Base-by-base conservation (phyloP, 2,329 filamentous ascomycete genomes). In the Claviceps capensis region DNA sequence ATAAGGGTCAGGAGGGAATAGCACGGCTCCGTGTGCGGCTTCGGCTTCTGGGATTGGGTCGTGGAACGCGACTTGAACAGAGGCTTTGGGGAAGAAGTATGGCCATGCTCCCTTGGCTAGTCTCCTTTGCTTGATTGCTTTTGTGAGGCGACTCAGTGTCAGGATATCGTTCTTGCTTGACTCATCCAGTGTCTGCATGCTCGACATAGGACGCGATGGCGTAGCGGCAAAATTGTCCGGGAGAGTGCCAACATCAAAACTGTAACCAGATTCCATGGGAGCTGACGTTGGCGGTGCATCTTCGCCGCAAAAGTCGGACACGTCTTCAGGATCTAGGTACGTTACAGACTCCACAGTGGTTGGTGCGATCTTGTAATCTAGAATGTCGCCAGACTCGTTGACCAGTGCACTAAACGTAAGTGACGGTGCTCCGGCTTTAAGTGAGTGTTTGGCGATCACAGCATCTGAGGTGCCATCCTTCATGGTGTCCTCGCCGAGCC, bases 391-490 rank as follows among this genome's bases (percentile, higher is more conserved):
- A 0, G 67, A 61, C 14, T 68, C 62, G 56, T 78, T 74, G 22
- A 85, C 68, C 48, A 71, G 74, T 5, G 78, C 75, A 55, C 80
- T 84, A 59, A 85, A 83, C 0, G 81, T 84, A 47, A 85, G 69
- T 47, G 76, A 75, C 1, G 75, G 77, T 30, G 68, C 65, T 50
- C 70, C 66, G 8, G 71, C 61, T 2, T 68, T 73, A 26, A 86
- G 67, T 42, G 82, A 84, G 55, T 81, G 77, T 26, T 66, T 62
- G 30, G 72, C 62, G n/a, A 77, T 69, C 23, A 76, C 59, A 37
- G 67, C 63, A n/a, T 69, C 59, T 6, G 64, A 64, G 19, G 61
- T 61, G 54, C 59, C 61, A 48, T 67, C 63, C 22, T 62, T 59
- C 3, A 61, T 52, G 30, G 62, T 54, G 4, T 62, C 58, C 23